These are phyloP conservation scores for Dorcoceras hygrometricum DNA, from an alignment of 257 asterid species.

Conservation along the genomic window DNA sequence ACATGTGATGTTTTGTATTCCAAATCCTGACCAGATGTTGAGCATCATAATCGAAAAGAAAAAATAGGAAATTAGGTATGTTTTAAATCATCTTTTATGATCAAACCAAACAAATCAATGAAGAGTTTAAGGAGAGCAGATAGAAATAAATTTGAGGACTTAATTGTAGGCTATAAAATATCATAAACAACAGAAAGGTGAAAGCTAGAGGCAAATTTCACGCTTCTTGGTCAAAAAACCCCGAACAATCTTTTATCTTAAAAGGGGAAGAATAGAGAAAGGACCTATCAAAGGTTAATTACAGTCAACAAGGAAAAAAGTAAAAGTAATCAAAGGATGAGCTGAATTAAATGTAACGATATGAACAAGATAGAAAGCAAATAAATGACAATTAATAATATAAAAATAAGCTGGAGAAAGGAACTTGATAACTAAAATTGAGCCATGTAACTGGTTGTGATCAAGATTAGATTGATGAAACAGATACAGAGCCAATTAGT, in stretches of 20 bases:
- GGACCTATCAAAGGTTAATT: no score
- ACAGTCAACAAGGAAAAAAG: background rate
- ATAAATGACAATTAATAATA: background rate
- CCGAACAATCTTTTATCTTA: background rate
- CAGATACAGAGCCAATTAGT: background rate
- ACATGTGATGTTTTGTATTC: background rate
- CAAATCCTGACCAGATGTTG: background rate
- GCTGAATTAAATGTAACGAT: background rate
- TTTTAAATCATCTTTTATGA: background rate
- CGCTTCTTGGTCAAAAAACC: background rate
- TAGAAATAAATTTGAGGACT: no score
- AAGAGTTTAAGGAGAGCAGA: background rate
- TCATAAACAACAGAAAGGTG: background rate
- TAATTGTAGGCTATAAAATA: background rate
- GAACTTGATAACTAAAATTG: background rate
- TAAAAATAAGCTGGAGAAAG: background rate
- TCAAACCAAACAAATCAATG: background rate
- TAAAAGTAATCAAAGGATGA: background rate
- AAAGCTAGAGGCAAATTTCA: background rate
- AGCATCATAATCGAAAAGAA: background rate
- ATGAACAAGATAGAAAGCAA: no score
- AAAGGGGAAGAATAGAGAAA: background rate
- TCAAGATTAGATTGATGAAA: background rate
- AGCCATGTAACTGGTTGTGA: background rate
- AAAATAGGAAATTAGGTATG: background rate